Evolutionary conservation across 2,329 filamentous ascomycete species (phyloP), one percentile per base, ranked within the genome.

Genomic region (Purpureocillium takamizusanense): DNA sequence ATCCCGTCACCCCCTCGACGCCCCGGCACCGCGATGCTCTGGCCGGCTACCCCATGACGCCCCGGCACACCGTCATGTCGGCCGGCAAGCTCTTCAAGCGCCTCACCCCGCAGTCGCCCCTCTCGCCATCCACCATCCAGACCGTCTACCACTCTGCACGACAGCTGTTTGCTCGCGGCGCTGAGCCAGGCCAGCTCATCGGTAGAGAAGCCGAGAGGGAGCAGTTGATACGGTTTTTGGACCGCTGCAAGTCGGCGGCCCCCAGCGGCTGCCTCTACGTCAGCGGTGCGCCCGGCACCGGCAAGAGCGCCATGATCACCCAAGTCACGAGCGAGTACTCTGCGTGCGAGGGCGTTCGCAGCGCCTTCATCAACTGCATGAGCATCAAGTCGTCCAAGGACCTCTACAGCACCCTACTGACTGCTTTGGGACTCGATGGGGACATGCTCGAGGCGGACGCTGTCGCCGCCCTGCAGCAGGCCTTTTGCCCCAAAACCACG

Each of bases 331-430:
- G 76, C 35, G 69, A 78, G 32, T 62, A 82, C 35, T 64, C 66
- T 10, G 55, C 65, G 4, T 64, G 66, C 27, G 64, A 71, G 13
- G 59, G 66, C 4, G 67, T 92, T 38, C 79, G 77, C 51, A 79
- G 81, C 38, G 80, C 81, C 3, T 90, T 89, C 54, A 74, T 98
- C 69, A 98, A 98, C 59, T 98, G 92, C 63, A 95, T 95, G 81
- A 95, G 89, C 61, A 81, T 95, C 61, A 94, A 92, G 54, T 86
- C 80, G 27, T 86, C 88, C 2, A 81, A 79, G 47, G 89, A 95
- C 55, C 72, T 98, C 16, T 94, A 94, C 60, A 73, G 74, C 45
- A 89, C 82, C 15, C 67, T 98, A 14, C 63, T 90, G 11, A 80
- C 86, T 39, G 76, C 90, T 31, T 67, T 82, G 40, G 72, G 72